Evolutionary conservation across 768 basidiomycete species (phyloP).

Genomic region (Leccinum subtestaceum): DNA sequence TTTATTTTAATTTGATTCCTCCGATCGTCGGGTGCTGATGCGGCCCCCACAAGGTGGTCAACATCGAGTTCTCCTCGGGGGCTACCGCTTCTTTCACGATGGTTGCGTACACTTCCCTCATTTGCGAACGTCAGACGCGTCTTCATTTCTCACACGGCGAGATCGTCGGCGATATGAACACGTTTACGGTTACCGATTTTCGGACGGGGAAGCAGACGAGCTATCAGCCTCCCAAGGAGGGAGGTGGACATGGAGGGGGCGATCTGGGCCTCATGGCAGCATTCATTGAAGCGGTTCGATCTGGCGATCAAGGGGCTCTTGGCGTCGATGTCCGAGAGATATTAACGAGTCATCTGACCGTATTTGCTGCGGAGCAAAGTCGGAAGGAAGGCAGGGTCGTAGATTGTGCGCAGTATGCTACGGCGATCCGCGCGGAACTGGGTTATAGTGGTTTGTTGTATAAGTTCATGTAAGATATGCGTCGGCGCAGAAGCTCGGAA

Average conservation of each 20-base stretch:
- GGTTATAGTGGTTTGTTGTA: constrained; percentile 32
- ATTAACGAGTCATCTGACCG: background rate
- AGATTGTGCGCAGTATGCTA: constrained; percentile 66
- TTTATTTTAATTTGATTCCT: background rate
- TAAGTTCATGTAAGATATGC: no score
- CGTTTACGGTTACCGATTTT: constrained; percentile 78
- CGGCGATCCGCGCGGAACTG: constrained; percentile 41
- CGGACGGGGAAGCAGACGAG: constrained; percentile 45
- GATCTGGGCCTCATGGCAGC: background rate
- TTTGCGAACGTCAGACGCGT: constrained; percentile 81
- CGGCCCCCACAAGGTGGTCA: constrained; percentile 57
- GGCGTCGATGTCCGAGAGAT: background rate
- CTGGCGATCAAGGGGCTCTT: background rate
- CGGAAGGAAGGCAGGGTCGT: constrained; percentile 72
- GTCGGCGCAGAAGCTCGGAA: background rate
- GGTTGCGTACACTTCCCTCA: constrained; percentile 76
- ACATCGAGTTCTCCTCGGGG: constrained; percentile 80
- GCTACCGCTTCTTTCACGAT: constrained; percentile 86
- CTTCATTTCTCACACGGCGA: constrained; percentile 87
- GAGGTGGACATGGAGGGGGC: background rate
- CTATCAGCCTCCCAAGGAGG: constrained; percentile 48
- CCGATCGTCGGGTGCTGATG: background rate
- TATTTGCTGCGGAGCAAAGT: background rate
- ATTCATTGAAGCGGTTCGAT: background rate
- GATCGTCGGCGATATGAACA: constrained; percentile 81